Evolutionary conservation across 805 yeast genomes (phyloP).

Genomic region (Saturnispora hagleri): DNA sequence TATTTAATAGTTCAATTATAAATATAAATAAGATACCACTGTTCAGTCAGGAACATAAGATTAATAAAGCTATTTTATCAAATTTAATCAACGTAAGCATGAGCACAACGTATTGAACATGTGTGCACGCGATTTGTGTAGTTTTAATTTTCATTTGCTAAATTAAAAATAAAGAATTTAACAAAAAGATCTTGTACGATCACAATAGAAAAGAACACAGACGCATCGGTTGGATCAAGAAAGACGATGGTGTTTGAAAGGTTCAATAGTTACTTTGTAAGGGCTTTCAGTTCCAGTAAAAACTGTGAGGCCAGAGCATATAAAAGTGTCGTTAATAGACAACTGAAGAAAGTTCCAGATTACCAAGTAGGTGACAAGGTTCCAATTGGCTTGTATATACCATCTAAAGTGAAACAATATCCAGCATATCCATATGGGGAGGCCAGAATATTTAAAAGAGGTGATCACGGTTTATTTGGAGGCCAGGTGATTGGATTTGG

Average conservation of each 20-base stretch:
- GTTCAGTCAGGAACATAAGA: neutral
- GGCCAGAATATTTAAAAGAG: conserved; percentile 67
- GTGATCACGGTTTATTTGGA: conserved; percentile 84
- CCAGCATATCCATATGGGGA: conserved; percentile 79
- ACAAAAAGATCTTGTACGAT: neutral
- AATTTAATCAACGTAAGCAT: neutral
- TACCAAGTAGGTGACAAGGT: conserved; percentile 45
- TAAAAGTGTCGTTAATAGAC: conserved; percentile 39
- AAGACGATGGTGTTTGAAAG: neutral
- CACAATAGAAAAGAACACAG: neutral
- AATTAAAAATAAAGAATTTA: no score
- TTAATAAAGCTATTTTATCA: neutral
- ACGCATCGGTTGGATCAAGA: neutral
- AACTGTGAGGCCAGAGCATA: conserved; percentile 22
- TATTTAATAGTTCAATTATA: neutral
- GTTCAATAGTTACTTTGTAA: neutral
- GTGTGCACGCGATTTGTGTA: neutral
- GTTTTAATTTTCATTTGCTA: neutral
- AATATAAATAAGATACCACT: neutral
- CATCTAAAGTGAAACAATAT: conserved; percentile 33
- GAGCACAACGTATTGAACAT: neutral
- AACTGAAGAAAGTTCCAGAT: conserved; percentile 34
- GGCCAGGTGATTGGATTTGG: conserved; percentile 76
- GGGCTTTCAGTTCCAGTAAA: neutral
- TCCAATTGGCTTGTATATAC: conserved; percentile 34